Percentiles rank a stretch among this genome's conserved stretches.
Conservation (phyloP, 495 filamentous ascomycete species). For the Penicillium antarcticum region DNA sequence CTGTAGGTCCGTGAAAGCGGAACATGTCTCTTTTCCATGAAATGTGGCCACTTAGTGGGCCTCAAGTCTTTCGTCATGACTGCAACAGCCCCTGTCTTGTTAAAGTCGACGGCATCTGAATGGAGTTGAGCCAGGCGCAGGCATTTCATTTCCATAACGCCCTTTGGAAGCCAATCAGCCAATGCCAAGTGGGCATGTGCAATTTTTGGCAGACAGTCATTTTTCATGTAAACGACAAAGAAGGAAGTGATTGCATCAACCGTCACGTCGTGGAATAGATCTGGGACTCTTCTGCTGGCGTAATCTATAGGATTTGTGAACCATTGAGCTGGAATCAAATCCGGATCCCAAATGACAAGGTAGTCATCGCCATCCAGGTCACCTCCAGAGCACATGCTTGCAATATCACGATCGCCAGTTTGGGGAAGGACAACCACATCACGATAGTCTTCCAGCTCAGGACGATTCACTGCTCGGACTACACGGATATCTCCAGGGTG, state of each 20-base stretch:
- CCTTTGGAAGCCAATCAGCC: conserved; percentile 59
- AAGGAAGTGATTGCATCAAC: conserved; percentile 72
- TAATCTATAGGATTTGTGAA: conserved; percentile 76
- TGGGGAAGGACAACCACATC: conserved; percentile 87
- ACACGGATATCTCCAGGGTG: conserved; percentile 92
- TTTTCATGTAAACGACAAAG: conserved; percentile 93
- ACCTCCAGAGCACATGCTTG: conserved; percentile 93
- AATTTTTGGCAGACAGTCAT: conserved; percentile 75
- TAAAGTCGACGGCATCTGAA: conserved; percentile 89
- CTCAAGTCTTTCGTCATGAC: conserved; percentile 58
- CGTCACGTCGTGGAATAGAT: conserved; percentile 55
- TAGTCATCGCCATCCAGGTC: conserved; percentile 97
- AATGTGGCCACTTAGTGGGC: conserved; percentile 73
- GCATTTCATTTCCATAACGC: conserved; percentile 69
- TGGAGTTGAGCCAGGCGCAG: conserved; percentile 76
- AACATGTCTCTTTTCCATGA: conserved; percentile 70
- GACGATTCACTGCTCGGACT: conserved; percentile 76
- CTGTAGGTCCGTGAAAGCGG: conserved; percentile 53
- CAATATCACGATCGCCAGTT: conserved; percentile 77
- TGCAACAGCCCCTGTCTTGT: conserved; percentile 81
- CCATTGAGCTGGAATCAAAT: conserved; percentile 67
- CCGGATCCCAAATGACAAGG: conserved; percentile 86
- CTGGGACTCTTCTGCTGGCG: conserved; percentile 45
- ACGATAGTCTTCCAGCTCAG: conserved; percentile 66
- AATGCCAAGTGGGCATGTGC: conserved; percentile 80